These are phyloP conservation scores for Fusarium sp. DNA, from an alignment of 2,329 filamentous ascomycete species.

Conservation along the genomic window DNA sequence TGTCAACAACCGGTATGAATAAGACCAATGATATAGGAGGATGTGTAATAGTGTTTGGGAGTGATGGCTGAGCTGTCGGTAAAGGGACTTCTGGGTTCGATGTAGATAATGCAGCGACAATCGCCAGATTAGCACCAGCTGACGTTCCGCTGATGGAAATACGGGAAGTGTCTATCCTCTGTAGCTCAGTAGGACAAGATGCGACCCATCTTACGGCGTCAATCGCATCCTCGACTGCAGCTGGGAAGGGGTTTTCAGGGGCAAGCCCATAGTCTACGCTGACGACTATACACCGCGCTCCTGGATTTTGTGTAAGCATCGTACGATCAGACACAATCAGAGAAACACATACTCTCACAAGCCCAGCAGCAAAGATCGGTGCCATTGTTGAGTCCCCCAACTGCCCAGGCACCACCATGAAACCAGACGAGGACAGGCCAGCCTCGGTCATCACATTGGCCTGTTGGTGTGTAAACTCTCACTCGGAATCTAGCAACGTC, in stretches of 20 bases:
- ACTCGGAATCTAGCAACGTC: slow-evolving; percentile 44
- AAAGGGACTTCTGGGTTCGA: slow-evolving; percentile 14
- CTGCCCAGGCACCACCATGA: slow-evolving; percentile 54
- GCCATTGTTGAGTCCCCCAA: slow-evolving; percentile 49
- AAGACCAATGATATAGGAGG: slow-evolving; percentile 32
- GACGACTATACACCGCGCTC: slow-evolving; percentile 44
- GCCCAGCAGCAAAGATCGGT: slow-evolving; percentile 48
- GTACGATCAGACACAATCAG: not conserved
- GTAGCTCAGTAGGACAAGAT: slow-evolving; percentile 25
- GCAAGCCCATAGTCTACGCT: slow-evolving; percentile 50
- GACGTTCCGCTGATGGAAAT: slow-evolving; percentile 48
- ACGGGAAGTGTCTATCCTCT: slow-evolving; percentile 41
- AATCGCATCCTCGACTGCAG: slow-evolving; percentile 49
- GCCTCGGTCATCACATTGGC: slow-evolving; percentile 36
- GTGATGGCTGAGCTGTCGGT: slow-evolving; percentile 34
- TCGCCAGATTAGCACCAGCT: slow-evolving; percentile 43
- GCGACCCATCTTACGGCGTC: slow-evolving; percentile 47
- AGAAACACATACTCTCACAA: slow-evolving; percentile 42
- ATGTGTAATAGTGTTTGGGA: slow-evolving; percentile 5
- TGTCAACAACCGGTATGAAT: slow-evolving; percentile 50
- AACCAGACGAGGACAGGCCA: slow-evolving; percentile 54
- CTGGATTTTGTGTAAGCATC: slow-evolving; percentile 18
- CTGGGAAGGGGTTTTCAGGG: slow-evolving; percentile 50
- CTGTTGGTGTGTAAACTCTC: slow-evolving; percentile 48
- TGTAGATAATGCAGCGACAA: slow-evolving; percentile 37